These are phyloP conservation scores for Salix koriyanagi DNA, from an alignment of 345 rosid genomes.

Conservation along the genomic window DNA sequence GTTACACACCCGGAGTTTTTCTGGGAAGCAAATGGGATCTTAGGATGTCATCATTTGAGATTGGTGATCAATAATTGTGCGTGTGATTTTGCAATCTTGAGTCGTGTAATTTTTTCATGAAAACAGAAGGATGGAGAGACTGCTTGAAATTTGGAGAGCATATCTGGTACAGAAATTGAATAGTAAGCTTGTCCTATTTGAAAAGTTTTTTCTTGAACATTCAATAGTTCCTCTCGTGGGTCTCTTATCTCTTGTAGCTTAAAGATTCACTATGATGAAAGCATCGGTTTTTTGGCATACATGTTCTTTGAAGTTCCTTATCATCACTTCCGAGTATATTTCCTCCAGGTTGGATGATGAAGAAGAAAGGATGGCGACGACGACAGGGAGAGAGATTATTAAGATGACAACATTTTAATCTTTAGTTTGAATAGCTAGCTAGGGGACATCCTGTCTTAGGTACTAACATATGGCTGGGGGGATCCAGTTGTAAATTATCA, in stretches of 20 bases:
- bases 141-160: conserved; percentile 3
- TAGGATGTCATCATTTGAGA: neutral
- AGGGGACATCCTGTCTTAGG: too few relatives aligned
- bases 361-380: neutral
- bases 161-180: conserved; percentile 7
- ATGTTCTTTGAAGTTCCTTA: neutral
- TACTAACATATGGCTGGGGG: neutral
- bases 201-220: neutral
- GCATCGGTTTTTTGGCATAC: neutral
- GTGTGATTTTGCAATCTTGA: neutral
- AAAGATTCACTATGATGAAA: neutral
- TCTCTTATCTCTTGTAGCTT: neutral
- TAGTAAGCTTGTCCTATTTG: conserved; percentile 15
- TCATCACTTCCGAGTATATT: neutral
- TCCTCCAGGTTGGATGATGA: neutral
- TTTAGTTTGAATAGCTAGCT: neutral
- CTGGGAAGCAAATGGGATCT: neutral
- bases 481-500: neutral
- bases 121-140: conserved; percentile 2
- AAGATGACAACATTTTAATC: neutral
- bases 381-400: neutral
- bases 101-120: neutral
- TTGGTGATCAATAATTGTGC: neutral
- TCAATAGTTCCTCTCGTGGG: neutral
- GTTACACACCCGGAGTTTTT: neutral